Percentiles rank a stretch among this genome's conserved stretches.
Conservation (phyloP, 345 rosid genomes). For the Acer yangbiense region DNA sequence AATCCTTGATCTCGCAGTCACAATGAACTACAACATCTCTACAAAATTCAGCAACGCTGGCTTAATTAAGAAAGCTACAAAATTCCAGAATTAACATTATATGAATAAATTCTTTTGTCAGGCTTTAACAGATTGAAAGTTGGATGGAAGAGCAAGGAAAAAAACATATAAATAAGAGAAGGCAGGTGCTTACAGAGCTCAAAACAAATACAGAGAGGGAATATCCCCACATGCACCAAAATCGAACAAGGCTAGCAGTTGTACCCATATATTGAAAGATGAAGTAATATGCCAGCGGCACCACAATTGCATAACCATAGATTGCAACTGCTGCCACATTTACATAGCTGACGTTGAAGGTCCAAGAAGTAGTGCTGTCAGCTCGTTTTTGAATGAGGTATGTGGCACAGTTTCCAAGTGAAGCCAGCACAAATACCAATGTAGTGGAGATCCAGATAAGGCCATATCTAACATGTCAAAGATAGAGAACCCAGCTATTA, state of each 20-base stretch:
- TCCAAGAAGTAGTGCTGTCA: slow-evolving; percentile 61
- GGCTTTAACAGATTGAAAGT: neutral
- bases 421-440: slow-evolving; percentile 72
- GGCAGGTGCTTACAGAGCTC: slow-evolving; percentile 62
- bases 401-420: slow-evolving; percentile 88
- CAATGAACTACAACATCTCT: neutral
- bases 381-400: slow-evolving; percentile 68
- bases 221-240: slow-evolving; percentile 99
- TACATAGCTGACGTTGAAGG: slow-evolving; percentile 81
- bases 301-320: slow-evolving; percentile 74
- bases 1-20: neutral
- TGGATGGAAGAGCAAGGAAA: neutral
- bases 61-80: neutral
- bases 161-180: neutral
- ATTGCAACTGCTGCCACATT: slow-evolving; percentile 64
- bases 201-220: slow-evolving; percentile 75
- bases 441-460: slow-evolving; percentile 92
- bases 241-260: slow-evolving; percentile 70
- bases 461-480: slow-evolving; percentile 68
- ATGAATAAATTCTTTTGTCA: neutral
- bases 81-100: neutral
- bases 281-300: slow-evolving; percentile 87
- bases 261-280: slow-evolving; percentile 79
- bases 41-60: neutral
- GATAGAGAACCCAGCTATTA: slow-evolving; percentile 4